Evolutionary conservation across 176 grass and related monocot species (phyloP), one percentile per base, ranked within the genome.

Genomic region (Alloteropsis semialata): DNA sequence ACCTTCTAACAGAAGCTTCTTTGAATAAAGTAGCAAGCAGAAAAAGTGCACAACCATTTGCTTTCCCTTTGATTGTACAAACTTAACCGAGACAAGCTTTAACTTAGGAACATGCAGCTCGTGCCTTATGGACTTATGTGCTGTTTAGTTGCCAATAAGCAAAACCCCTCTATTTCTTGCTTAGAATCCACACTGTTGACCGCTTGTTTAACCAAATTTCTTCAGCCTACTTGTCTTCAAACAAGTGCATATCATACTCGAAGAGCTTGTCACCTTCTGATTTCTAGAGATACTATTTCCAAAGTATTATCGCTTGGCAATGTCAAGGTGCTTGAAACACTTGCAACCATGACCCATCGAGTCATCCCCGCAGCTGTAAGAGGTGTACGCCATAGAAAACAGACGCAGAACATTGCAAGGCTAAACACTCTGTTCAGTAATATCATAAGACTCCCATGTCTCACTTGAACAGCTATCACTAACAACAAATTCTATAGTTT

Each of bases 361-460:
- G 48, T 69, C 69, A 88, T 86, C 34, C 37, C 39, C 73, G 84
- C 60, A 88, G 59, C 61, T 80, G 1, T 65, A 89, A 83, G 72
- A 78, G 89, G 36, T 91, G 84, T n/a, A 91, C 84, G 74, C 86
- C 87, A 82, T 82, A 68, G 39, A 76, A 81, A 86, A 89, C 63
- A 58, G 84, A 84, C 80, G 79, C 50, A 75, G 81, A 74, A 86
- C 42, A 49, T 87, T 85, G 66, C 32, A 89, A 49, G 74, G 78
- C 14, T 95, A 54, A 58, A 80, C 28, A 77, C 14, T 59, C 8
- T 45, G 17, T 21, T 82, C 72, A 61, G 76, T 59, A 74, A 80
- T 76, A 87, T 90, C 90, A 72, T 72, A 60, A 88, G 65, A 18
- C 78, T 87, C 73, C 79, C 84, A 46, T 87, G 84, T 24, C 75